Base-by-base conservation (phyloP, 2,329 filamentous ascomycete species). In the Exophiala mesophila region DNA sequence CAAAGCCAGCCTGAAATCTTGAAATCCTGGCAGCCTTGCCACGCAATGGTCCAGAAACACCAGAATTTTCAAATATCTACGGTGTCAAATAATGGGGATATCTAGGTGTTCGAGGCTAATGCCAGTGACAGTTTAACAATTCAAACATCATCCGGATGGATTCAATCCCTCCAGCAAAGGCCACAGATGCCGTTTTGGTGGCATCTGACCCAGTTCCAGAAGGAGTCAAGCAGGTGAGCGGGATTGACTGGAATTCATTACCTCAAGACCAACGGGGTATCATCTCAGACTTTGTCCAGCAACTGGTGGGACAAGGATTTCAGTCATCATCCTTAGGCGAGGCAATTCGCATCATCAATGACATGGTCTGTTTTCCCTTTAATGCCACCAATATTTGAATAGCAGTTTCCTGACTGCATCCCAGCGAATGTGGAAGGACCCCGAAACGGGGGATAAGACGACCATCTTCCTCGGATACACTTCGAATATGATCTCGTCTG, bases 381-480 rank as follows among this genome's bases (percentile, higher is more conserved):
- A 5, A 29, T 16, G 16, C 15, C 38, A 18, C 21, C 33, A 12
- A 19, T 34, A 12, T 31, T 15, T 10, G 10, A 17, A 18, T 34
- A 41, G 38, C 36, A 43, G 34, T 38, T 36, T 45, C n/a, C 50
- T 56, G 41, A 53, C 44, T 44, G 38, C 59, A 47, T 70, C 23
- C 12, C 59, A 83, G 87, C 78, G 88, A 60, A 76, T 77, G 44
- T 97, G 87, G 83, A 74, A 75, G 49, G 85, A 95, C 61, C 79
- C 86, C 1, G 85, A 89, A 59, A 85, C 85, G 2, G 79, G 78
- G 10, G 80, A 84, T 18, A 78, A 78, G 57, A 92, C 92, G 13
- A 97, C 92, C 47, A 90, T 98, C 56, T 97, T 98, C 66, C 78
- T 98, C 6, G 92, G 92, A 44, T 98, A 96, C 69, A 98, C 92